phyloP scores from a whole-genome alignment of 495 filamentous ascomycete species.

The Thozetella sp. region DNA sequence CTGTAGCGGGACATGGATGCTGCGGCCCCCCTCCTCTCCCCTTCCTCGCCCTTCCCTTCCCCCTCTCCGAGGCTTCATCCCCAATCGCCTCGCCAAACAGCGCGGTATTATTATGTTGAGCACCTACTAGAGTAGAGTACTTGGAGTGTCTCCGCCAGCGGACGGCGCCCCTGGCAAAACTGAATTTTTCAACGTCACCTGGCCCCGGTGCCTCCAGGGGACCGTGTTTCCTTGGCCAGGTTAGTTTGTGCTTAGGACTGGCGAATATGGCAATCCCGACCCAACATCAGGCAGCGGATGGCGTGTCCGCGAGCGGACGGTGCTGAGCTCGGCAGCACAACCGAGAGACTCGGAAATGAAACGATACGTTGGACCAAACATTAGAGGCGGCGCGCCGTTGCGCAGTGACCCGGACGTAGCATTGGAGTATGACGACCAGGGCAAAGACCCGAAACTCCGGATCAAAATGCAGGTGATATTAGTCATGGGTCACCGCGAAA shows the following conservation, averaged over 20 bases:
- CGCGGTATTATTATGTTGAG: too few relatives aligned
- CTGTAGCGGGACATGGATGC: neutral
- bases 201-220: neutral
- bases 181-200: too few relatives aligned
- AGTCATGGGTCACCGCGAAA: neutral
- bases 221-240: neutral
- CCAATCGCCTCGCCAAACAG: too few relatives aligned
- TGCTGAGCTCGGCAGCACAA: constrained; percentile 1
- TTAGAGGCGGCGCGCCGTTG: neutral
- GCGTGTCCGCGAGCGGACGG: neutral
- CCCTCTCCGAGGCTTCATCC: too few relatives aligned
- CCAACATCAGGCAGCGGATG: neutral
- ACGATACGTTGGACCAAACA: neutral
- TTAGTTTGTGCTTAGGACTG: neutral
- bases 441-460: neutral
- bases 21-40: too few relatives aligned
- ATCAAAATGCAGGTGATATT: constrained; percentile 1
- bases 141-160: too few relatives aligned
- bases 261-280: neutral
- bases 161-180: too few relatives aligned
- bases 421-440: neutral
- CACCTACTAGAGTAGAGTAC: too few relatives aligned
- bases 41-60: too few relatives aligned
- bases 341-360: constrained; percentile 1
- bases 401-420: neutral